Evolutionary conservation across 1,284 basidiomycete species (phyloP), one percentile per base, ranked within the genome.

Genomic region (Trichosporon sp.): DNA sequence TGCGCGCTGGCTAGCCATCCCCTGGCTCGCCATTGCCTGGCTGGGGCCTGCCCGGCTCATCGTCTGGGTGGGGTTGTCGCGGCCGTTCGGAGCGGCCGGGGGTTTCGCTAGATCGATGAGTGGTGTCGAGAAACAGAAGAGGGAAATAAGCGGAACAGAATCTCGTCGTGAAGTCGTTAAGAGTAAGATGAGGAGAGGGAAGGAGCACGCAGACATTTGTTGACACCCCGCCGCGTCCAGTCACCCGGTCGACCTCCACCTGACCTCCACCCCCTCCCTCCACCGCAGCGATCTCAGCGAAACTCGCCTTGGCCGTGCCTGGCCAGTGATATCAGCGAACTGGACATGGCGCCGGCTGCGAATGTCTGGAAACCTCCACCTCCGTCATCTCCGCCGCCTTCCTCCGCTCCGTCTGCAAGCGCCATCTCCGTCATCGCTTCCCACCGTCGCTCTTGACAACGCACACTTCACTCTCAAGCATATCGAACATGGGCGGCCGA

Each of bases 401-500:
- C n/a, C 56, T 18, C 51, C 51, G 56, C 29, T 34, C 56, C 56
- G 29, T 5, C 56, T 27, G 21, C 23, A 15, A n/a, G 18, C 56
- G n/a, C 29, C 18, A n/a, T n/a, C 47, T 29, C 58, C 58, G 58
- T 60, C 47, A 51, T 51, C 21, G 7, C 2, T 51, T 32, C 58
- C 32, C 58, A 29, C 18, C 29, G 6, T 31, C 32, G 32, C 18
- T 60, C 29, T 21, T 65, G 38, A n/a, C 23, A 38, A 15, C 12
- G 42, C 18, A 25, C 56, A 42, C n/a, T 44, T 1, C 29, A 12
- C 47, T 34, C 12, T 34, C 34, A 34, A n/a, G n/a, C n/a, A n/a
- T n/a, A 29, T 60, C 42, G 31, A 77, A 72, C 70, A 70, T 9
- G 21, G 47, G 47, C 47, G 21, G 47, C 23, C n/a, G 62, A 68